Evolutionary conservation across 2,329 filamentous ascomycete genomes (phyloP).

Genomic region (Fusarium sp.): DNA sequence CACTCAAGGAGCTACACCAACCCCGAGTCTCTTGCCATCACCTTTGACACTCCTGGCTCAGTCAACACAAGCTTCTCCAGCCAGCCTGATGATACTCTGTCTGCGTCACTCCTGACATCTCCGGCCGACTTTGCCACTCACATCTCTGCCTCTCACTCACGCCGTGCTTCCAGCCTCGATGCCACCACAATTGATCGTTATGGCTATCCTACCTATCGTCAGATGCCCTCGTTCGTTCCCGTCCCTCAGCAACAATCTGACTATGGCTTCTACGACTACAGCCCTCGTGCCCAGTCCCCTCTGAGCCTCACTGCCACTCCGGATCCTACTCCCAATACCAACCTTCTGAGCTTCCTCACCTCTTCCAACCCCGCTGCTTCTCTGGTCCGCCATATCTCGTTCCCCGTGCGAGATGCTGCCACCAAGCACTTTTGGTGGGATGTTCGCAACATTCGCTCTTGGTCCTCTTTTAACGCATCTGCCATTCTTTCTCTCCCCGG

Average conservation of each 20-base stretch:
- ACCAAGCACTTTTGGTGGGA: constrained; percentile 97
- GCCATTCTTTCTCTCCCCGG: constrained; percentile 78
- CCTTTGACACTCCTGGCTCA: constrained; percentile 43
- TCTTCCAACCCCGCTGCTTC: constrained; percentile 82
- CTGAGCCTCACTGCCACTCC: constrained; percentile 53
- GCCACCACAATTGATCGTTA: constrained; percentile 72
- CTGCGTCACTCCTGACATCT: constrained; percentile 69
- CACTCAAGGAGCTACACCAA: constrained; percentile 70
- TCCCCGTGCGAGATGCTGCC: constrained; percentile 70
- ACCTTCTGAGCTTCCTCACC: constrained; percentile 81
- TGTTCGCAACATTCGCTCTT: constrained; percentile 84
- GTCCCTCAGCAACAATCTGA: constrained; percentile 40
- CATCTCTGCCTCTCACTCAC: constrained; percentile 41
- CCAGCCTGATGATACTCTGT: constrained; percentile 40
- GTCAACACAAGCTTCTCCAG: constrained; percentile 53
- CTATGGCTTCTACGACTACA: constrained; percentile 58
- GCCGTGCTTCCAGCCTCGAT: constrained; percentile 76
- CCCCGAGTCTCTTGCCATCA: constrained; percentile 62
- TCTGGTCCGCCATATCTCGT: constrained; percentile 81
- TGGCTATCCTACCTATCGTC: constrained; percentile 86
- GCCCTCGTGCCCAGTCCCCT: constrained; percentile 58
- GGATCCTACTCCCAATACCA: constrained; percentile 67
- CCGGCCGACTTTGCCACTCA: constrained; percentile 66
- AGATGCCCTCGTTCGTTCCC: constrained; percentile 64
- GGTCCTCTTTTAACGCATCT: constrained; percentile 79